Evolutionary conservation across 192 early-diverging fungal genomes (phyloP), one percentile per base, ranked within the genome.

Genomic region (Coemansia sp.): DNA sequence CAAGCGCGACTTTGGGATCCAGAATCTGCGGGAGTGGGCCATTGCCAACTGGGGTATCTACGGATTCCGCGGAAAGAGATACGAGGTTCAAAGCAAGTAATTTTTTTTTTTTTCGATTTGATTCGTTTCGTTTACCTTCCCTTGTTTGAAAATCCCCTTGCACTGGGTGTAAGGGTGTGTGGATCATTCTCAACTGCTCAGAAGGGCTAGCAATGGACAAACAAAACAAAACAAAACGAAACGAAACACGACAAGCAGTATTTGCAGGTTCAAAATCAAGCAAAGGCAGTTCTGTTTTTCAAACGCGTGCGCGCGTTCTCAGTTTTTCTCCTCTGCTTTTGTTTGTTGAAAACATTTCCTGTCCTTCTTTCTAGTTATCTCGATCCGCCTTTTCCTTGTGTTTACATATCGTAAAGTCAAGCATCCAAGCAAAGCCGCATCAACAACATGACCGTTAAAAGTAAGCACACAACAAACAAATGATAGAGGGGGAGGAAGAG

Each of bases 41-140:
- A 88, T 87, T 65, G 86, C 90, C 56, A 93, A 93, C 74, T 91
- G 90, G 89, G 91, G 89, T 26, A 88, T 93, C 62, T 93, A 89
- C 78, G 89, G 87, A 35, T 87, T 93, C 70, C 87, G 92, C 60
- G 92, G 90, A 51, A 91, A 92, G 75, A 84, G 86, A 45, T 93
- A 93, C 81, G 92, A 93, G 76, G 89, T 93, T 34, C 81, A 82
- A 71, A 63, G 39, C 67, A 69, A 76, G 65, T 62, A 76, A 56
- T 15, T 14, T 55, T 18, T 21, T 21, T 26, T 1, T 53, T 53
- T 11, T 53, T 8, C 8, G 10, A 23, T 18, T 18, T 49, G 46
- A 18, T 18, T 49, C 14, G 46, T 5, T 18, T 39, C 14, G 58
- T 5, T 60, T 10, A n/a, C 23, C 41, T 61, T 44, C 9, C 60